Percentiles rank a stretch among this genome's conserved stretches.
These are phyloP conservation scores for Hanseniaspora meyeri DNA, from an alignment of 805 yeast genomes.

Conservation along the genomic window DNA sequence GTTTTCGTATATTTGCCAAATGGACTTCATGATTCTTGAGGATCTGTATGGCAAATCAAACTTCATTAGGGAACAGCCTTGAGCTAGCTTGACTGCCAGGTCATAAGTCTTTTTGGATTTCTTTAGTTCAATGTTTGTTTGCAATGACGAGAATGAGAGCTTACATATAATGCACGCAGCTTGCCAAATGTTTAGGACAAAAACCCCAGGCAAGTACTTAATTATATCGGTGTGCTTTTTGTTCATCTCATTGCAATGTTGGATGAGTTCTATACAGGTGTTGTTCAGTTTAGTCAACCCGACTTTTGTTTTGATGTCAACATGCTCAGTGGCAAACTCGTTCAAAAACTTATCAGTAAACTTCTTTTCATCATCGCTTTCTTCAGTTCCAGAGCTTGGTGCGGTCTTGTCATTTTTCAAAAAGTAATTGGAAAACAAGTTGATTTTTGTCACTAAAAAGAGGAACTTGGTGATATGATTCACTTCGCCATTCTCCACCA, in stretches of 20 bases:
- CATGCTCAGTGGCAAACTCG: slow-evolving; percentile 11
- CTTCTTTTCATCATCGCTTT: not conserved
- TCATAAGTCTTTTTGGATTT: slow-evolving; percentile 61
- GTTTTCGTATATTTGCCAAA: slow-evolving; percentile 77
- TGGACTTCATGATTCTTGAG: slow-evolving; percentile 83
- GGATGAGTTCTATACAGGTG: slow-evolving; percentile 59
- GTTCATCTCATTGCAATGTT: slow-evolving; percentile 54
- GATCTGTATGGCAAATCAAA: slow-evolving; percentile 90
- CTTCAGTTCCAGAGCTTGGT: not conserved
- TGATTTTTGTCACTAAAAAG: slow-evolving; percentile 64
- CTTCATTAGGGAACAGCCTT: slow-evolving; percentile 71
- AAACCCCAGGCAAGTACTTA: slow-evolving; percentile 70
- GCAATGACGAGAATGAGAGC: slow-evolving; percentile 62
- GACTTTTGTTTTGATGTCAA: slow-evolving; percentile 47
- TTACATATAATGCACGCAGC: slow-evolving; percentile 75
- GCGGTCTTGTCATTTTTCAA: slow-evolving; percentile 34
- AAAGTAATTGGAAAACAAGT: slow-evolving; percentile 68
- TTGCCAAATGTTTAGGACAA: slow-evolving; percentile 79
- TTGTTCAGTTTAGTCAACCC: slow-evolving; percentile 71
- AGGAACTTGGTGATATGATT: slow-evolving; percentile 64
- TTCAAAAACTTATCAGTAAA: slow-evolving; percentile 5
- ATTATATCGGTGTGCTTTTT: slow-evolving; percentile 49
- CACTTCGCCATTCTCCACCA: slow-evolving; percentile 37
- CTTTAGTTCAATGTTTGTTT: slow-evolving; percentile 51
- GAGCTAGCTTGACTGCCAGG: slow-evolving; percentile 53